Evolutionary conservation across 352 stramenopile species (phyloP), one percentile per base, ranked within the genome.

Genomic region (Globisporangium carolinianum): DNA sequence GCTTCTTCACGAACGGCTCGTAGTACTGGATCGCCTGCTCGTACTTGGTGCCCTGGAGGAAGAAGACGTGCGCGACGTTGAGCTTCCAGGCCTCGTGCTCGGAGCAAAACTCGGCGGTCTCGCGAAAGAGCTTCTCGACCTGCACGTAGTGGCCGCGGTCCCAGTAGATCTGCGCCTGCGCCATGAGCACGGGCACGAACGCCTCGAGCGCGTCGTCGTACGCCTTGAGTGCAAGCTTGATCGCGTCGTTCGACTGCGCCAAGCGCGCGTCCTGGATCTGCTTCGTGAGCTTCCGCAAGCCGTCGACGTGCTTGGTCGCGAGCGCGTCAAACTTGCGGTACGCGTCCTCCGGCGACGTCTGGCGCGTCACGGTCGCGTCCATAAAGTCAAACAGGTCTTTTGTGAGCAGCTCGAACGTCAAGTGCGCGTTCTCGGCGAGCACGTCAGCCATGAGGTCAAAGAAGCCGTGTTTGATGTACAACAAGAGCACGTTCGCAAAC

Each of bases 181-280:
- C 88, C 94, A 98, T 98, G 17, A 99, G 70, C 57, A 98, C 87
- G n/a, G 95, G 91, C 72, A 98, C 97, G 47, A 98, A 98, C 14
- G 87, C 75, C 55, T 98, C 91, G 36, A 98, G 79, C 17, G 88
- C 90, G 36, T 95, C 80, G 60, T 98, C 91, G 69, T 98, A 98
- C 32, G 96, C 87, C 67, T 97, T 95, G 38, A 96, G 70, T 7
- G 78, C 84, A 39, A 75, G 76, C 68, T 97, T 97, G 57, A 98
- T 97, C 45, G 91, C 86, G 12, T 97, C 92, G 55, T 96, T 98
- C 10, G 92, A 95, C 63, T 94, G 87, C 11, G 82, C 80, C 5
- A 97, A 69, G 6, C 92, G 76, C 36, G 89, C 88, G 67, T 98
- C 92, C 62, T 98, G 91, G 61, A 98, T 98, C 48, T 90, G 86